These are phyloP conservation scores for Epichloe gansuensis DNA, from an alignment of 2,329 filamentous ascomycete species.

Conservation along the genomic window DNA sequence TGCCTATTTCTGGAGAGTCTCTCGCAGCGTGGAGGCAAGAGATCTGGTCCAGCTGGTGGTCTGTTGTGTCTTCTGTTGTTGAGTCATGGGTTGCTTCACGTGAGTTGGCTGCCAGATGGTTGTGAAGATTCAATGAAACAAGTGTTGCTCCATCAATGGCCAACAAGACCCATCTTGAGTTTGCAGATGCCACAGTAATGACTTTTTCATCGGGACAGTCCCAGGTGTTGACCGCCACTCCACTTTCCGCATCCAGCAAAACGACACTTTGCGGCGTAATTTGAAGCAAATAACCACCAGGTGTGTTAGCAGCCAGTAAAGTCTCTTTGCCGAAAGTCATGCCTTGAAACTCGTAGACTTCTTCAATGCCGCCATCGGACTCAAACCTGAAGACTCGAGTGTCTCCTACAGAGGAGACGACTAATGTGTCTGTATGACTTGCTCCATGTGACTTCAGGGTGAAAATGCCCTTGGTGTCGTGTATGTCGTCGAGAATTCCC, in stretches of 20 bases:
- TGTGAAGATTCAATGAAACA: conserved; percentile 51
- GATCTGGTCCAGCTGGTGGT: conserved; percentile 48
- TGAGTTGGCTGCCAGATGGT: conserved; percentile 43
- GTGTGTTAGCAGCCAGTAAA: conserved; percentile 54
- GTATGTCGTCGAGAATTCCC: conserved; percentile 68
- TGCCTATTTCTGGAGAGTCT: conserved; percentile 50
- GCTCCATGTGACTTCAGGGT: conserved; percentile 41
- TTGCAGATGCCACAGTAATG: conserved; percentile 71
- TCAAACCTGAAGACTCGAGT: conserved; percentile 74
- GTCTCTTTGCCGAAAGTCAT: conserved; percentile 59
- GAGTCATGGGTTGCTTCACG: conserved; percentile 46
- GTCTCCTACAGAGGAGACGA: conserved; percentile 72
- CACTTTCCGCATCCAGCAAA: conserved; percentile 48
- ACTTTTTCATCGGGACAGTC: conserved; percentile 30
- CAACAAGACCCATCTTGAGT: conserved; percentile 55
- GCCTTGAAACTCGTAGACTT: conserved; percentile 64
- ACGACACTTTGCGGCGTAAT: conserved; percentile 53
- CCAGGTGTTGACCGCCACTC: conserved; percentile 48
- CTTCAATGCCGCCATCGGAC: conserved; percentile 65
- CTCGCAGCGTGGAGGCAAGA: conserved; percentile 70
- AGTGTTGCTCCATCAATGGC: conserved; percentile 64
- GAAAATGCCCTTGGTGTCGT: conserved; percentile 61
- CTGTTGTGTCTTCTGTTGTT: conserved; percentile 6
- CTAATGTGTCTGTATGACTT: conserved; percentile 51
- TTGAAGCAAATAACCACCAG: conserved; percentile 55